phyloP scores from a whole-genome alignment of 768 basidiomycete genomes.

The Gloeostereum incarnatum region DNA sequence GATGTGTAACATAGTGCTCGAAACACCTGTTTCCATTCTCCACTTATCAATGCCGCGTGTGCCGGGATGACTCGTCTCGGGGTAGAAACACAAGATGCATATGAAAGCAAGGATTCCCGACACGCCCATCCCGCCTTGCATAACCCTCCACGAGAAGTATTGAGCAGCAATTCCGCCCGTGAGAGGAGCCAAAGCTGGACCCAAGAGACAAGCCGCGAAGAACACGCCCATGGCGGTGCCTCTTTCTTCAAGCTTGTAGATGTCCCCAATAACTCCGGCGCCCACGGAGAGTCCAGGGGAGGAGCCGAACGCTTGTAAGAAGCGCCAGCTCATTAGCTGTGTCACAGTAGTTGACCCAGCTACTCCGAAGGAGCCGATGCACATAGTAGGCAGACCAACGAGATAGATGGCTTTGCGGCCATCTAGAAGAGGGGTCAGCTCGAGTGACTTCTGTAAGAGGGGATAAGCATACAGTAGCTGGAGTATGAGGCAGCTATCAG shows the following conservation, averaged over 20 bases:
- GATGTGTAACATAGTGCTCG: slow-evolving; percentile 13
- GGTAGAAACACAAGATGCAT: slow-evolving; percentile 36
- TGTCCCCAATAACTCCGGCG: slow-evolving; percentile 54
- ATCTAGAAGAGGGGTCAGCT: slow-evolving; percentile 31
- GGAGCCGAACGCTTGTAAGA: slow-evolving; percentile 58
- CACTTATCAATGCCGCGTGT: slow-evolving; percentile 43
- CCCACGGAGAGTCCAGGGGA: slow-evolving; percentile 48
- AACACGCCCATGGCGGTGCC: neutral
- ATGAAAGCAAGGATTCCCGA: slow-evolving; percentile 29
- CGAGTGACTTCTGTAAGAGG: too few relatives aligned
- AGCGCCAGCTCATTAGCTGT: slow-evolving; percentile 48
- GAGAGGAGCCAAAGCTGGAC: slow-evolving; percentile 53
- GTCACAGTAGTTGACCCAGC: slow-evolving; percentile 32
- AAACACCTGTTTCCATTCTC: too few relatives aligned
- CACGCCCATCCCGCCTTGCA: slow-evolving; percentile 38
- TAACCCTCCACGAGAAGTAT: slow-evolving; percentile 58
- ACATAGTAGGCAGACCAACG: slow-evolving; percentile 45
- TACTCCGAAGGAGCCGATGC: slow-evolving; percentile 52
- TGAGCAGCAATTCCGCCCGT: slow-evolving; percentile 44
- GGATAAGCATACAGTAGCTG: slow-evolving; percentile 41
- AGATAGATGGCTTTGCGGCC: slow-evolving; percentile 58
- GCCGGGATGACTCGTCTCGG: slow-evolving; percentile 61
- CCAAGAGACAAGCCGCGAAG: slow-evolving; percentile 39
- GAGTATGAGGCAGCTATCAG: slow-evolving; percentile 44
- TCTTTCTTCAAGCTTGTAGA: slow-evolving; percentile 28